phyloP scores from a whole-genome alignment of 2,329 filamentous ascomycete species.

The Nemania sp. region DNA sequence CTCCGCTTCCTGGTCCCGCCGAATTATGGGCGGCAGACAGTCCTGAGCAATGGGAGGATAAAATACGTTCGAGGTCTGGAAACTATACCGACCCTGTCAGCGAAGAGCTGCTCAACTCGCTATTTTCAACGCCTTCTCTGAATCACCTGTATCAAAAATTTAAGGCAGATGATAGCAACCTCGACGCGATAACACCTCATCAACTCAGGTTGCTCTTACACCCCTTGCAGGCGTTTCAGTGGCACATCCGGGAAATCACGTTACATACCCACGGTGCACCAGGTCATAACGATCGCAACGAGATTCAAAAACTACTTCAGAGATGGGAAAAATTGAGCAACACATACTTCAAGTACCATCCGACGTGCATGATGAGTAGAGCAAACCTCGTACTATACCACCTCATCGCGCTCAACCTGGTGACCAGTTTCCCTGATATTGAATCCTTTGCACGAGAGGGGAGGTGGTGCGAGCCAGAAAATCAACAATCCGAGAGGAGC shows the following conservation, averaged over 20 bases:
- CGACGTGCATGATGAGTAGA: conserved; percentile 61
- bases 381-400: conserved; percentile 72
- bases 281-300: conserved; percentile 64
- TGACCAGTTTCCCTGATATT: conserved; percentile 69
- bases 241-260: conserved; percentile 66
- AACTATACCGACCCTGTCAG: conserved; percentile 53
- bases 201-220: conserved; percentile 70
- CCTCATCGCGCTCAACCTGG: conserved; percentile 68
- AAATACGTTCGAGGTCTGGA: conserved; percentile 63
- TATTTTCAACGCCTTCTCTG: conserved; percentile 59
- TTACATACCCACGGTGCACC: conserved; percentile 66
- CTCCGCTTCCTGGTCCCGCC: conserved; percentile 65
- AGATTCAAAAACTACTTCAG: conserved; percentile 65
- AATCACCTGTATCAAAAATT: conserved; percentile 70
- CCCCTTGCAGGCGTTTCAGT: conserved; percentile 67
- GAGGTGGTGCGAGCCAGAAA: too few relatives aligned
- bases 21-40: conserved; percentile 64
- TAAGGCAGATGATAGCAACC: conserved; percentile 53
- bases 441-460: conserved; percentile 69
- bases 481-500: conserved; percentile 58
- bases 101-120: conserved; percentile 55
- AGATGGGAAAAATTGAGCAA: conserved; percentile 70
- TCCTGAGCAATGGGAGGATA: conserved; percentile 60
- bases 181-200: conserved; percentile 50
- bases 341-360: conserved; percentile 57